Evolutionary conservation across 129 eudicot species (phyloP).

Genomic region (Saposhnikovia divaricata): DNA sequence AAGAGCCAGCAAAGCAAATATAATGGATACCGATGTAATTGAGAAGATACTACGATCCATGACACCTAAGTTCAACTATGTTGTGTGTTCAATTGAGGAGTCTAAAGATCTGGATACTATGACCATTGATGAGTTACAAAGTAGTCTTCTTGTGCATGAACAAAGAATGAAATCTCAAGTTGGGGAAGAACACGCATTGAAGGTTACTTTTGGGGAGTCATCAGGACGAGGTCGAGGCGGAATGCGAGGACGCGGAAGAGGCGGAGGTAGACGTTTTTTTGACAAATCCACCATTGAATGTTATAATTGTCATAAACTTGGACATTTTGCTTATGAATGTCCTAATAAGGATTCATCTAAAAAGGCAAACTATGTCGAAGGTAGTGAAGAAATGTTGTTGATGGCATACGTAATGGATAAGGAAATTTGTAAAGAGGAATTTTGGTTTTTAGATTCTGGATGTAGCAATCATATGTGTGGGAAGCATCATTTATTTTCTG

Average conservation of each 20-base stretch:
- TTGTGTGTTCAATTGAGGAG: neutral
- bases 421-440: neutral
- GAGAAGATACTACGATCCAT: too few species aligned
- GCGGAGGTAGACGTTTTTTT: neutral
- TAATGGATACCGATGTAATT: too few species aligned
- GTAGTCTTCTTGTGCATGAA: conserved; percentile 1
- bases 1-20: too few species aligned
- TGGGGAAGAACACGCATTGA: neutral
- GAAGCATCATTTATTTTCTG: neutral
- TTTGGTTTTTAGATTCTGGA: neutral
- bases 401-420: neutral
- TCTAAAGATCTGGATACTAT: neutral
- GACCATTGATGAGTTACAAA: neutral
- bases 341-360: neutral
- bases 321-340: neutral
- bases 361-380: neutral
- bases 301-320: neutral
- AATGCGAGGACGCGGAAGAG: neutral
- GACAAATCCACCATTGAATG: neutral
- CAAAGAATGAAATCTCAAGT: neutral
- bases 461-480: neutral
- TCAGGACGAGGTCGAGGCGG: neutral
- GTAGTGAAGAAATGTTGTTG: neutral
- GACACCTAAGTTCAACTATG: neutral
- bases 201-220: neutral